Conservation (phyloP, 495 filamentous ascomycete genomes). For the Talaromyces proteolyticus region DNA sequence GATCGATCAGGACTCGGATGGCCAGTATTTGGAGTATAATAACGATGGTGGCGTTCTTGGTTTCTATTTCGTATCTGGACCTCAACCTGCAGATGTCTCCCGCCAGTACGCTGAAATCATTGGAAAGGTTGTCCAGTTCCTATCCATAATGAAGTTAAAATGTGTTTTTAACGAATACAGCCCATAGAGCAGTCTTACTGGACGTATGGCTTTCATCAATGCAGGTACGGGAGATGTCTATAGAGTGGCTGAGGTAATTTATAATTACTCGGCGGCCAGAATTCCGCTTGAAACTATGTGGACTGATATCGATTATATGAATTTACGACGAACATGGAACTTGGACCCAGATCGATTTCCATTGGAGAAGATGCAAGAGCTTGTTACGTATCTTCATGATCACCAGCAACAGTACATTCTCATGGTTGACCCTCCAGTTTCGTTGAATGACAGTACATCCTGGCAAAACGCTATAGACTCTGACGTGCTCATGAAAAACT, state of each 20-base stretch:
- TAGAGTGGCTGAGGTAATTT: constrained; percentile 37
- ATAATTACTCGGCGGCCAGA: constrained; percentile 36
- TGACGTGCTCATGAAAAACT: constrained; percentile 11
- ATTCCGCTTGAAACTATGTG: constrained; percentile 59
- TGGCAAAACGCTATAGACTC: constrained; percentile 1
- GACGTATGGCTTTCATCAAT: constrained; percentile 50
- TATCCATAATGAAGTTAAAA: background rate
- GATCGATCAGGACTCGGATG: constrained; percentile 39
- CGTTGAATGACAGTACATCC: constrained; percentile 2
- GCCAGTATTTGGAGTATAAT: constrained; percentile 54
- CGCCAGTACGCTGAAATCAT: constrained; percentile 36
- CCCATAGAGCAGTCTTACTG: constrained; percentile 49
- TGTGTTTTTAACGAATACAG: constrained; percentile 3
- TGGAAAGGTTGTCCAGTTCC: constrained; percentile 12
- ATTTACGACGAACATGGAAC: constrained; percentile 12
- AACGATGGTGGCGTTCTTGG: constrained; percentile 49
- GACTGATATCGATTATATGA: constrained; percentile 27
- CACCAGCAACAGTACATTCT: constrained; percentile 13
- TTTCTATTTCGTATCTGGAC: constrained; percentile 48
- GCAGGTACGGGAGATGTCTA: constrained; percentile 48
- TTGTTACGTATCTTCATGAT: constrained; percentile 11
- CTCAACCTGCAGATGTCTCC: constrained; percentile 39
- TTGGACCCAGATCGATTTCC: constrained; percentile 13
- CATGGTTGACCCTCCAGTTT: constrained; percentile 16
- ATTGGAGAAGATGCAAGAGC: constrained; percentile 1